These are phyloP conservation scores for Terfezia boudieri DNA, from an alignment of 495 filamentous ascomycete species.

Conservation along the genomic window DNA sequence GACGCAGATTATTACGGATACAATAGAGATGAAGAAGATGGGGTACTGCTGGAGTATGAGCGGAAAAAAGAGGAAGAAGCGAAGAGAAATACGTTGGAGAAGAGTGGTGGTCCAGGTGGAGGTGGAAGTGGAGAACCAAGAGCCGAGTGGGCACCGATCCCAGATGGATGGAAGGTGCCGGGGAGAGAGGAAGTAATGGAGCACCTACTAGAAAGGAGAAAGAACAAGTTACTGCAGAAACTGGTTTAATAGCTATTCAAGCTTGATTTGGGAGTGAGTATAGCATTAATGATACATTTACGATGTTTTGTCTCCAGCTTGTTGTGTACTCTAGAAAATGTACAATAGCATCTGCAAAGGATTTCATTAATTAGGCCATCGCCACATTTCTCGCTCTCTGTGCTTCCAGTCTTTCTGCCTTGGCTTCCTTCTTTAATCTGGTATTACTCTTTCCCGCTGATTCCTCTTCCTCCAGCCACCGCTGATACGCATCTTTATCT, in stretches of 20 bases:
- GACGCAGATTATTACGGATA: constrained; percentile 95
- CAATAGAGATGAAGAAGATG: constrained; percentile 84
- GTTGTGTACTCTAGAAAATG: not conserved
- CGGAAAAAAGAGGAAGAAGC: constrained; percentile 62
- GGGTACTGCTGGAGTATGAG: constrained; percentile 62
- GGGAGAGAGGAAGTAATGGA: constrained; percentile 75
- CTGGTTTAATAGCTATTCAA: constrained; percentile 26
- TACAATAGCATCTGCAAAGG: not conserved
- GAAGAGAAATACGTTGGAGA: constrained; percentile 24
- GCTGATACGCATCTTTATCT: constrained; percentile 29
- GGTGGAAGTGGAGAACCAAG: constrained; percentile 28
- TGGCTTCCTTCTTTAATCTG: constrained; percentile 21
- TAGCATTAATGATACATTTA: too few relatives aligned
- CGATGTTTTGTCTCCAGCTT: too few relatives aligned
- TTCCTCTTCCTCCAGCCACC: constrained; percentile 22
- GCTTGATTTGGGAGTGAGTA: not conserved
- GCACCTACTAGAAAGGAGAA: constrained; percentile 72
- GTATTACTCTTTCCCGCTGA: constrained; percentile 17
- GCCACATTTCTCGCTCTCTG: constrained; percentile 24
- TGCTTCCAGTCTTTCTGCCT: constrained; percentile 24
- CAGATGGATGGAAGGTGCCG: constrained; percentile 69
- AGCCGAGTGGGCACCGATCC: constrained; percentile 60
- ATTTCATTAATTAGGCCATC: not conserved
- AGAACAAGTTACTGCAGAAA: constrained; percentile 59
- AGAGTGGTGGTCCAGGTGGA: constrained; percentile 14